A percentile compares a stretch with the other conserved stretches of the same genome.
Evolutionary conservation across 2,329 filamentous ascomycete species (phyloP).

Genomic region (Pyrenochaeta sp.): DNA sequence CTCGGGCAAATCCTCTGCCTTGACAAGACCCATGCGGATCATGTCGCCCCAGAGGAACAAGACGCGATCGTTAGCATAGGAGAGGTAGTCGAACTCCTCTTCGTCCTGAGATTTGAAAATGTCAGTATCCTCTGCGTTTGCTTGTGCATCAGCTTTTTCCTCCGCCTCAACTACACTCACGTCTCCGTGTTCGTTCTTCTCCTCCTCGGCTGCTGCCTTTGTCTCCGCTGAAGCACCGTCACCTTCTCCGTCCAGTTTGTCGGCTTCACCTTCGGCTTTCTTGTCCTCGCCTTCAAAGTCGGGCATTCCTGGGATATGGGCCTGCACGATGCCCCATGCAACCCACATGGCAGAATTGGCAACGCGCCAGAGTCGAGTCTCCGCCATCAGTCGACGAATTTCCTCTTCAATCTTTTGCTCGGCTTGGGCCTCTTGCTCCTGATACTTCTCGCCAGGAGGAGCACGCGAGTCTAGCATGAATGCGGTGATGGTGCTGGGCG

Average conservation of each 20-base stretch:
- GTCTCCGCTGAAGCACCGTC: constrained; percentile 36
- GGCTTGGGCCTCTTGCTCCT: constrained; percentile 59
- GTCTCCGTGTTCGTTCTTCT: constrained; percentile 30
- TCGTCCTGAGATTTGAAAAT: constrained; percentile 61
- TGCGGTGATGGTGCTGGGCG: constrained; percentile 55
- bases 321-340: constrained; percentile 96
- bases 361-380: constrained; percentile 84
- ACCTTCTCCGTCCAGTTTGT: constrained; percentile 32
- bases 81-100: constrained; percentile 88
- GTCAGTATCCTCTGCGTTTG: no score
- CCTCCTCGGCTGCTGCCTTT: constrained; percentile 22
- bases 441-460: constrained; percentile 42
- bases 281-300: constrained; percentile 47
- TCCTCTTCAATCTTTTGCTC: constrained; percentile 69
- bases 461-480: constrained; percentile 78
- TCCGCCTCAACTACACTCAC: constrained; percentile 31
- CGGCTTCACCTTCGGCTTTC: constrained; percentile 12
- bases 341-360: constrained; percentile 92
- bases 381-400: constrained; percentile 74
- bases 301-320: constrained; percentile 79
- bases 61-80: constrained; percentile 87
- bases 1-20: constrained; percentile 76
- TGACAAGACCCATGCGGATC: constrained; percentile 76
- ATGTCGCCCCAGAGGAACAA: constrained; percentile 96
- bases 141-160: no score